phyloP scores from a whole-genome alignment of 2,329 filamentous ascomycete species.

The Trichoderma pleuroti region DNA sequence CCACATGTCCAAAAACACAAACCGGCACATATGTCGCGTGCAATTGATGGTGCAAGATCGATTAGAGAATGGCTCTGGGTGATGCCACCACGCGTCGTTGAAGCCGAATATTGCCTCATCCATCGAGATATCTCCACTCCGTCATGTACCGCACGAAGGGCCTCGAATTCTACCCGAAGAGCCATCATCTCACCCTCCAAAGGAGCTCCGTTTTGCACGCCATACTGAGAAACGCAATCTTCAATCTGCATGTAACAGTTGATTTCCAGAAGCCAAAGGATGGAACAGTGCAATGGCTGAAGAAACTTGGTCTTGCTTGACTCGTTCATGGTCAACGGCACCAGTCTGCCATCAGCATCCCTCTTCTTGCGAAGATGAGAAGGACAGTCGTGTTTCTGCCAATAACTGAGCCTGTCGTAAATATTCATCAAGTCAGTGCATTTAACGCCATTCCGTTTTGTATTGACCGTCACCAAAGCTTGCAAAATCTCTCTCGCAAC shows the following conservation, averaged over 20 bases:
- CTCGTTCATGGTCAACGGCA: background rate
- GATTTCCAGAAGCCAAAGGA: slow-evolving; percentile 5
- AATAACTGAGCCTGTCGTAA: background rate
- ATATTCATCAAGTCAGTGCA: background rate
- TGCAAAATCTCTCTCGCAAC: slow-evolving; percentile 1
- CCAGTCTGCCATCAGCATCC: background rate
- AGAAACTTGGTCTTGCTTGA: background rate
- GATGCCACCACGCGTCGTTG: background rate
- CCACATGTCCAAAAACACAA: background rate
- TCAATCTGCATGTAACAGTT: slow-evolving; percentile 11
- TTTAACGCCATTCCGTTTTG: background rate
- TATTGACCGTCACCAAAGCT: background rate
- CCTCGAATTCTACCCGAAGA: background rate
- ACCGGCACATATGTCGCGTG: background rate
- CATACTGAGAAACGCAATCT: slow-evolving; percentile 1
- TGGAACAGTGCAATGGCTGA: background rate
- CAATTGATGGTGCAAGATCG: slow-evolving; percentile 8
- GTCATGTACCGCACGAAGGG: background rate
- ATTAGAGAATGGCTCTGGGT: background rate
- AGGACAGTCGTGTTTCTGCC: background rate
- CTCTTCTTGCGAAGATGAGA: background rate
- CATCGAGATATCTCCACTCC: background rate
- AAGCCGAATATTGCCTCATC: background rate
- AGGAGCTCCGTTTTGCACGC: background rate
- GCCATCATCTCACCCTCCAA: background rate